Evolutionary conservation across 2,329 filamentous ascomycete genomes (phyloP).

Genomic region (Aspergillus flavus): DNA sequence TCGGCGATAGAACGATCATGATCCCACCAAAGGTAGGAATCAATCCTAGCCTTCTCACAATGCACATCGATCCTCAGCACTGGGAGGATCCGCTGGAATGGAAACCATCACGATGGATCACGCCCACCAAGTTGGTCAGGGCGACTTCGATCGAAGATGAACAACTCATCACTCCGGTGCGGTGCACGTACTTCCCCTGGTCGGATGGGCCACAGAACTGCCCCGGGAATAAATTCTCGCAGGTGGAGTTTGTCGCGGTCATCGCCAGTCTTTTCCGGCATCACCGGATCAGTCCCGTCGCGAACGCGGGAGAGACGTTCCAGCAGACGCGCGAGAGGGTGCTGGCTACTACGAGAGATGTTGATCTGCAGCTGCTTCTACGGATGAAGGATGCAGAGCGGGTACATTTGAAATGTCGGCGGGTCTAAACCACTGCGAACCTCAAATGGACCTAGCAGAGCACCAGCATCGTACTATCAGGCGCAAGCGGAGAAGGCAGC

Average conservation of each 20-base stretch:
- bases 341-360: constrained; percentile 3
- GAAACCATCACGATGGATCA: constrained; percentile 8
- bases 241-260: constrained; percentile 11
- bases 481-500: too few relatives aligned
- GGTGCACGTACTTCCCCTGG: constrained; percentile 8
- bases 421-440: background rate
- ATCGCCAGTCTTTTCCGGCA: constrained; percentile 1
- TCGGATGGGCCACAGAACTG: constrained; percentile 10
- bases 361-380: constrained; percentile 5
- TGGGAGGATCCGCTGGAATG: constrained; percentile 7
- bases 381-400: constrained; percentile 7
- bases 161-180: background rate
- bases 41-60: background rate
- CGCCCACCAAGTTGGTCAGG: background rate
- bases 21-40: background rate
- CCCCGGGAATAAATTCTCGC: constrained; percentile 5
- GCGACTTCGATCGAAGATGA: background rate
- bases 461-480: too few relatives aligned
- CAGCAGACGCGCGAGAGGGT: background rate
- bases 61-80: constrained; percentile 4
- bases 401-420: background rate
- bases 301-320: background rate
- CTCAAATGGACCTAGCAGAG: too few relatives aligned
- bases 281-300: background rate
- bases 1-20: background rate